Base-by-base conservation (phyloP, 768 basidiomycete genomes). In the Lentinula edodes region DNA sequence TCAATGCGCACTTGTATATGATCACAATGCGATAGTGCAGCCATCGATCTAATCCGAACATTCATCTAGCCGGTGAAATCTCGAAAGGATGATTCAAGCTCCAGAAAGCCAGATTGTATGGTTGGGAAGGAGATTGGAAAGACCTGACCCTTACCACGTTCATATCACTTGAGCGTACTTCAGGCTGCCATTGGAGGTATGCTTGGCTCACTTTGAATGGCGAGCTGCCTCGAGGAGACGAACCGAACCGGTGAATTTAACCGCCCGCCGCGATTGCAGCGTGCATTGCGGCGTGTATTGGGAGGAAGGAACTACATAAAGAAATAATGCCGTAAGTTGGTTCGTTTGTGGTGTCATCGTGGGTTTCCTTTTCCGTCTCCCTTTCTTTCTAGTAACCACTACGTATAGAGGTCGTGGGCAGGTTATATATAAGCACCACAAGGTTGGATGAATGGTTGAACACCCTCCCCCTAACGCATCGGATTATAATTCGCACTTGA, bases 301-400 rank as follows among this genome's bases (percentile, higher is more conserved):
- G 35, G 35, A 43, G 35, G 35, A 43, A 6, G 23, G 41, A 56
- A 39, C 51, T 52, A 10, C 51, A 54, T 36, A 54, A 54, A 54
- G 53, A 54, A 54, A 54, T 35, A 23, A 54, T 54, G 55, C 55
- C 55, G 55, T 56, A 56, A 56, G 55, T 56, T 56, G 55, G 55
- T 56, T 56, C 55, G 39, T 56, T 56, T 55, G 36, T 36, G 53
- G 39, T 55, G 35, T 35, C 53, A 55, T 56, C 55, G 55, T 56
- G 55, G 55, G 53, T 56, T 56, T 42, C 55, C 55, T 56, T 56
- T 13, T 56, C 41, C 20, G 55, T 56, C 55, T 34, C 41, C 39
- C 55, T 56, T 56, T 56, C 55, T 56, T 56, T 52, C 51, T 52
- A 52, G 51, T 52, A 52, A 52, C 51, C 41, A 56, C 55, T 54